Evolutionary conservation across 176 grass and related monocot species (phyloP).

Genomic region (Rhynchospora pubera): DNA sequence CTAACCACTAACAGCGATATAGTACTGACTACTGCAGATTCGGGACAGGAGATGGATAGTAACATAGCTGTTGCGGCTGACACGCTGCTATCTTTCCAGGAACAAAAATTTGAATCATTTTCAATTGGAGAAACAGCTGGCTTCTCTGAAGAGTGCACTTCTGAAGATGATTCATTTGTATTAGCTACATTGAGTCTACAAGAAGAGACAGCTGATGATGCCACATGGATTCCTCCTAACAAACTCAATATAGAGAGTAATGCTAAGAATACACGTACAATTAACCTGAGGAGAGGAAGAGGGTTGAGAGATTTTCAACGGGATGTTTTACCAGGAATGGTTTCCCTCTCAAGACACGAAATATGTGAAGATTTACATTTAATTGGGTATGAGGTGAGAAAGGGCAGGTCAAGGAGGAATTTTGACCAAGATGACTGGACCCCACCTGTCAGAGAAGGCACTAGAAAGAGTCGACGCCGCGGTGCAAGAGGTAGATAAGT

Average conservation of each 20-base stretch:
- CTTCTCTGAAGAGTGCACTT: constrained; percentile 19
- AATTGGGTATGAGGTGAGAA: constrained; percentile 66
- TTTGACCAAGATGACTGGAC: constrained; percentile 16
- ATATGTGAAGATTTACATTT: constrained; percentile 77
- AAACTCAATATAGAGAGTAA: constrained; percentile 32
- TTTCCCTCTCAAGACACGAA: constrained; percentile 68
- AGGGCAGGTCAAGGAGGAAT: constrained; percentile 41
- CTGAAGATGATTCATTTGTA: constrained; percentile 59
- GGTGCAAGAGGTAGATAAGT: background rate
- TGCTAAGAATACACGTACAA: background rate
- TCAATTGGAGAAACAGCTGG: constrained; percentile 11
- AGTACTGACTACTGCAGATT: constrained; percentile 17
- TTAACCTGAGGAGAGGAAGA: constrained; percentile 75
- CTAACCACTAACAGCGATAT: constrained; percentile 14
- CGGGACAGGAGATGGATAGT: constrained; percentile 15
- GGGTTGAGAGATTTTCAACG: constrained; percentile 77
- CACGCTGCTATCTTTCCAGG: constrained; percentile 61
- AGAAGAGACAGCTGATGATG: constrained; percentile 61
- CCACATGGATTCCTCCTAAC: constrained; percentile 26
- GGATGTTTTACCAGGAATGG: constrained; percentile 74
- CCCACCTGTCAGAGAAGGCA: constrained; percentile 13
- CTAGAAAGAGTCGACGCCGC: background rate
- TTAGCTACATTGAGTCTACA: constrained; percentile 35
- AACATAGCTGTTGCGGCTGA: constrained; percentile 41
- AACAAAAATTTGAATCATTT: constrained; percentile 17